Base-by-base conservation (phyloP, 2,329 filamentous ascomycete species). In the Cytospora leucostoma region DNA sequence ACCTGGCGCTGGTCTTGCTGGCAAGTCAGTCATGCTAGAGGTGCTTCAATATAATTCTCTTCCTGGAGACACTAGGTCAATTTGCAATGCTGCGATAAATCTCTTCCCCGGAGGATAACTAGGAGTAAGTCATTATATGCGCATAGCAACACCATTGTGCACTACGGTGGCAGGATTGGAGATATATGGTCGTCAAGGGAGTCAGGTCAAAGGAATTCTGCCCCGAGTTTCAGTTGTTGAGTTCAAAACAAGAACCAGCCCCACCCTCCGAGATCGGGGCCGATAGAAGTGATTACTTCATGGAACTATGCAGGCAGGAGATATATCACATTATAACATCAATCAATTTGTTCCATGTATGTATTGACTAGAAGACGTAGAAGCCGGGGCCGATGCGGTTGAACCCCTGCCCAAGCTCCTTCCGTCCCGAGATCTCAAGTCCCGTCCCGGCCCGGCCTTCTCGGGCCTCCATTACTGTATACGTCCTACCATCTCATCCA, bases 261-360 rank as follows among this genome's bases (percentile, higher is more conserved):
- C 64, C 61, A 54, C 60, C 56, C 63, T 63, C 64, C 64, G 64
- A 65, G 56, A 63, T 65, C 61, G 64, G 64, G 56, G 64, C 37
- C 32, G 33, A 38, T 49, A 50, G 59, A 27, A 53, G 60, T 33
- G 19, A 34, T 27, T 7, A 10, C 11, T 53, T 15, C 37, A n/a
- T 50, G 11, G 15, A 34, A 10, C 35, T 33, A 21, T 34, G 32
- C 32, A 27, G 27, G 19, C 21, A 2, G n/a, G n/a, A 11, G n/a
- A 47, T 21, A 10, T 19, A 21, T 47, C n/a, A n/a, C n/a, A n/a
- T n/a, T n/a, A n/a, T n/a, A n/a, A n/a, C n/a, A n/a, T n/a, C n/a
- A n/a, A n/a, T n/a, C n/a, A n/a, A n/a, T n/a, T n/a, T n/a, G n/a
- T n/a, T n/a, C n/a, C n/a, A n/a, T 7, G 12, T 44, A 27, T 12